phyloP scores from a whole-genome alignment of 2,329 filamentous ascomycete species.

The Bipolaris victoriae region DNA sequence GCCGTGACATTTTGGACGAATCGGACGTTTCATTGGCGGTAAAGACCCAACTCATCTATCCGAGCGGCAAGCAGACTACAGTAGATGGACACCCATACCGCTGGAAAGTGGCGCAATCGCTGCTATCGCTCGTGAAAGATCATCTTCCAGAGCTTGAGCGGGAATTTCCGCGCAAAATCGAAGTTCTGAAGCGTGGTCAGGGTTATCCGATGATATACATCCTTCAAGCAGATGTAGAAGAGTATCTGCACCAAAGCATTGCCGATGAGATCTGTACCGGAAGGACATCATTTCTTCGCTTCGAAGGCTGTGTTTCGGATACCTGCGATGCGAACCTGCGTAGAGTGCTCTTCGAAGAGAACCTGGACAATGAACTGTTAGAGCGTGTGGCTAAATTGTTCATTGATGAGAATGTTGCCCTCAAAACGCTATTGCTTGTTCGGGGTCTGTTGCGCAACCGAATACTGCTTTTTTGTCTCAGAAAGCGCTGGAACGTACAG shows the following conservation, averaged over 20 bases:
- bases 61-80: constrained; percentile 59
- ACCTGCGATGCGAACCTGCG: constrained; percentile 42
- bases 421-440: constrained; percentile 54
- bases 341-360: constrained; percentile 60
- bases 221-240: constrained; percentile 66
- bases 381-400: constrained; percentile 31
- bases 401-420: constrained; percentile 33
- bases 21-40: constrained; percentile 66
- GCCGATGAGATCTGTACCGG: constrained; percentile 12
- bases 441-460: constrained; percentile 63
- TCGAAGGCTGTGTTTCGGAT: constrained; percentile 37
- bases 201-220: constrained; percentile 57
- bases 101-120: constrained; percentile 62
- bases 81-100: constrained; percentile 61
- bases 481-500: constrained; percentile 69
- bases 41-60: constrained; percentile 68
- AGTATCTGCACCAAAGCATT: constrained; percentile 45
- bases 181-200: constrained; percentile 45
- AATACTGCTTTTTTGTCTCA: constrained; percentile 61
- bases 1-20: constrained; percentile 68
- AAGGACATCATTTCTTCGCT: constrained; percentile 41
- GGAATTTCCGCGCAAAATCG: constrained; percentile 50
- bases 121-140: constrained; percentile 55
- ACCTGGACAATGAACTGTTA: constrained; percentile 48
- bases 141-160: constrained; percentile 39